A percentile compares a stretch with the other conserved stretches of the same genome.
phyloP scores from a whole-genome alignment of 2,329 filamentous ascomycete genomes.

The Hortaea werneckii region DNA sequence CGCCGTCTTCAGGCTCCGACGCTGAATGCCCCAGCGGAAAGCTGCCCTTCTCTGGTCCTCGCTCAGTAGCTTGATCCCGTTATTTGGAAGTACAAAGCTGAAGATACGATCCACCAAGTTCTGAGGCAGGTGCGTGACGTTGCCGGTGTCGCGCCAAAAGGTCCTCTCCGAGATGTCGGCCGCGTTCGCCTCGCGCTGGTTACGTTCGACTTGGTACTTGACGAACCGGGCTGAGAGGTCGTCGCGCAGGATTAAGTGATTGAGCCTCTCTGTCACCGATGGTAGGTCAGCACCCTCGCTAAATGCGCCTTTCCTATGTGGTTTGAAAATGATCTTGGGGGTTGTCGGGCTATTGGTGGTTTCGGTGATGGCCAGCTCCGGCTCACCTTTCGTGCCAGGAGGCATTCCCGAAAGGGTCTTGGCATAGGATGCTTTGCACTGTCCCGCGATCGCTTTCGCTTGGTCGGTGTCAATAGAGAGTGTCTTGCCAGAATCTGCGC shows the following conservation, averaged over 20 bases:
- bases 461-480: conserved; percentile 1
- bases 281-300: conserved; percentile 19
- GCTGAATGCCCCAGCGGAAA: conserved; percentile 25
- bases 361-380: conserved; percentile 19
- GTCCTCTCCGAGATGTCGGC: conserved; percentile 1
- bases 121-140: conserved; percentile 21
- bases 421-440: conserved; percentile 17
- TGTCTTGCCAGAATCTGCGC: not conserved
- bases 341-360: conserved; percentile 18
- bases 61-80: conserved; percentile 21
- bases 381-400: conserved; percentile 4
- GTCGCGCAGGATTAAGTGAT: conserved; percentile 11
- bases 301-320: conserved; percentile 23
- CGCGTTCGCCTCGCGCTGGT: not conserved
- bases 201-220: conserved; percentile 17
- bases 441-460: not conserved
- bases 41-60: conserved; percentile 22
- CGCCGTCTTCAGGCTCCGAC: conserved; percentile 22
- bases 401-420: conserved; percentile 10
- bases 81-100: conserved; percentile 11
- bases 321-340: conserved; percentile 20
- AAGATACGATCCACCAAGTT: conserved; percentile 25
- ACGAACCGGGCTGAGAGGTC: conserved; percentile 14
- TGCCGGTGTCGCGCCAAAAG: conserved; percentile 16
- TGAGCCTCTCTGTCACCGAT: conserved; percentile 15